Evolutionary conservation across 176 grass and related monocot genomes (phyloP).

Genomic region (Eleusine coracana): DNA sequence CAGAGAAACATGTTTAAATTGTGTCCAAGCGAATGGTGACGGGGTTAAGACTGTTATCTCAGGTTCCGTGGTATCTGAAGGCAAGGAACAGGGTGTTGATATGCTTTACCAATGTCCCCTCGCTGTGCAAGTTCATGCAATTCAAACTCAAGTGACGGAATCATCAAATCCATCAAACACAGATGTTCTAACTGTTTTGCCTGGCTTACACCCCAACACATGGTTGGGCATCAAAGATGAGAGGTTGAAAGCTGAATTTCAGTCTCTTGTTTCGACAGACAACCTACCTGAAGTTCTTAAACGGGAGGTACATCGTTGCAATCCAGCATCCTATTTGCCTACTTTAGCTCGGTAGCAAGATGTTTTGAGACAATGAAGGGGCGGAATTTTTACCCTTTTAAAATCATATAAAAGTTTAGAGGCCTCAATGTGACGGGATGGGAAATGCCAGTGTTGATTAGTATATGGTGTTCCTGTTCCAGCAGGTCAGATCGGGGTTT

Average conservation of each 20-base stretch:
- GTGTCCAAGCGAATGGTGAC: conserved; percentile 49
- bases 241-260: conserved; percentile 63
- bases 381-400: not conserved
- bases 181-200: conserved; percentile 71
- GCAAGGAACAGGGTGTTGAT: conserved; percentile 56
- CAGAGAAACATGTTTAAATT: conserved; percentile 60
- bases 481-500: not conserved
- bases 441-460: not conserved
- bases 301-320: conserved; percentile 54
- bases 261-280: conserved; percentile 61
- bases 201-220: conserved; percentile 63
- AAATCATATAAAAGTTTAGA: conserved; percentile 20
- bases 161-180: conserved; percentile 48
- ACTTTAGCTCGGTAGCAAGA: conserved; percentile 23
- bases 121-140: not conserved
- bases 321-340: conserved; percentile 31
- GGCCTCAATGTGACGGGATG: not conserved
- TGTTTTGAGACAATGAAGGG: conserved; percentile 3
- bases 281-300: conserved; percentile 67
- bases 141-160: conserved; percentile 35
- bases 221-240: conserved; percentile 56
- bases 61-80: conserved; percentile 43
- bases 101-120: conserved; percentile 58
- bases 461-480: not conserved
- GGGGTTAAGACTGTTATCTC: conserved; percentile 47